Percentiles rank a stretch among this genome's conserved stretches.
These are phyloP conservation scores for Amanita phalloides DNA, from an alignment of 768 basidiomycete genomes.

Conservation along the genomic window DNA sequence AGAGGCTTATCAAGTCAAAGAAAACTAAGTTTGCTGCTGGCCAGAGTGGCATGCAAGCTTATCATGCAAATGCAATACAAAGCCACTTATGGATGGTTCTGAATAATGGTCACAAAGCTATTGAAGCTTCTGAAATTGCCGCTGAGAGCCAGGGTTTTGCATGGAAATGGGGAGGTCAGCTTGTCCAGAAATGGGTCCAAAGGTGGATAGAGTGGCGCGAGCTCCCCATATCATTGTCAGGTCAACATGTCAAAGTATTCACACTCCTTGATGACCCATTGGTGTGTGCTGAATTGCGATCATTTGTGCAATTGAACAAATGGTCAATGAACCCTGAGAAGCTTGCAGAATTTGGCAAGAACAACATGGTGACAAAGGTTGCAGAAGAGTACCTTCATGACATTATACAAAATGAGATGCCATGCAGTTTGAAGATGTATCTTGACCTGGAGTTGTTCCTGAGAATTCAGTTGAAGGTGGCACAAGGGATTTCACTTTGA, in stretches of 20 bases:
- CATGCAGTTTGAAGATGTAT: conserved; percentile 19
- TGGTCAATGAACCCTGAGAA: conserved; percentile 25
- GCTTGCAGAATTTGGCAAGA: conserved; percentile 15
- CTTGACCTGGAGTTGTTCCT: conserved; percentile 23
- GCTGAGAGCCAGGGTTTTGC: conserved; percentile 22
- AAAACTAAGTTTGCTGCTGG: conserved; percentile 15
- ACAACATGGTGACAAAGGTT: conserved; percentile 14
- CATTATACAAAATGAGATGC: conserved; percentile 22
- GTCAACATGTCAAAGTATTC: conserved; percentile 16
- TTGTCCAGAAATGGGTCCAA: conserved; percentile 16
- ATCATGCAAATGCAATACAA: conserved; percentile 16
- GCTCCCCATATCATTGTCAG: conserved; percentile 15
- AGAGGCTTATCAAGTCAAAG: conserved; percentile 16
- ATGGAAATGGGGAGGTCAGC: conserved; percentile 15
- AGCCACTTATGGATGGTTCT: conserved; percentile 19
- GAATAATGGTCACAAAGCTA: conserved; percentile 10
- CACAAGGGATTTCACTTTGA: conserved; percentile 18
- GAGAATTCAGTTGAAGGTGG: conserved; percentile 16
- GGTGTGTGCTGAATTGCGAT: conserved; percentile 16
- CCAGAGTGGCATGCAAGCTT: conserved; percentile 16
- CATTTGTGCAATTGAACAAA: conserved; percentile 22
- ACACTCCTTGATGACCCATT: conserved; percentile 18
- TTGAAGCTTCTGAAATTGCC: conserved; percentile 15
- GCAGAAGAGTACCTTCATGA: conserved; percentile 18
- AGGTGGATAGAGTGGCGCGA: conserved; percentile 13